Conservation (phyloP, 1,139 yeast genomes). For the Nakaseomyces glabratus region DNA sequence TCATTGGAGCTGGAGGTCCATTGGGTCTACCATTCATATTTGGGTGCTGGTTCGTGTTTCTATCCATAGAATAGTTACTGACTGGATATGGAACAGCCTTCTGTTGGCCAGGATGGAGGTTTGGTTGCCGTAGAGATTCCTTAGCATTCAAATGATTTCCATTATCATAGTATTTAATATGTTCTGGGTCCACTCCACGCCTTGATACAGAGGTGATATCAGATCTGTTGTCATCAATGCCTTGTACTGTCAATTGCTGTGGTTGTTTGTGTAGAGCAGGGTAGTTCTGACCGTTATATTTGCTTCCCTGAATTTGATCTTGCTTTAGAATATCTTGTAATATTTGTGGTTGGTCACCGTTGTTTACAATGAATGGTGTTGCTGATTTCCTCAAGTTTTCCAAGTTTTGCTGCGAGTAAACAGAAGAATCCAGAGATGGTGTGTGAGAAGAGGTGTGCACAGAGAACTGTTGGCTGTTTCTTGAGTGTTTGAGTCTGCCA, state of each 20-base stretch:
- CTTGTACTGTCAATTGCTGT: constrained; percentile 6
- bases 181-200: constrained; percentile 61
- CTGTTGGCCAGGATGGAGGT: not conserved
- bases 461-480: constrained; percentile 3
- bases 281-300: constrained; percentile 3
- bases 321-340: constrained; percentile 12
- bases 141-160: constrained; percentile 3
- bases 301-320: constrained; percentile 16
- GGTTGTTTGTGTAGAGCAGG: constrained; percentile 12
- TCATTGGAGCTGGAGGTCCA: not conserved
- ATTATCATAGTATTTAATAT: constrained; percentile 24
- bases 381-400: constrained; percentile 5
- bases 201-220: constrained; percentile 77
- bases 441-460: constrained; percentile 4
- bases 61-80: constrained; percentile 3
- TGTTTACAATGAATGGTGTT: constrained; percentile 3
- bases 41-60: not conserved
- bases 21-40: not conserved
- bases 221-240: constrained; percentile 33
- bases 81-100: constrained; percentile 6
- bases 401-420: constrained; percentile 7
- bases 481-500: constrained; percentile 4
- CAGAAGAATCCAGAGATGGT: constrained; percentile 8
- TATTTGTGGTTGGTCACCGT: not conserved
- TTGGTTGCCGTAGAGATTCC: not conserved